Percentiles rank a stretch among this genome's conserved stretches.
phyloP scores from a whole-genome alignment of 805 yeast species.

The Yarrowia sp. region DNA sequence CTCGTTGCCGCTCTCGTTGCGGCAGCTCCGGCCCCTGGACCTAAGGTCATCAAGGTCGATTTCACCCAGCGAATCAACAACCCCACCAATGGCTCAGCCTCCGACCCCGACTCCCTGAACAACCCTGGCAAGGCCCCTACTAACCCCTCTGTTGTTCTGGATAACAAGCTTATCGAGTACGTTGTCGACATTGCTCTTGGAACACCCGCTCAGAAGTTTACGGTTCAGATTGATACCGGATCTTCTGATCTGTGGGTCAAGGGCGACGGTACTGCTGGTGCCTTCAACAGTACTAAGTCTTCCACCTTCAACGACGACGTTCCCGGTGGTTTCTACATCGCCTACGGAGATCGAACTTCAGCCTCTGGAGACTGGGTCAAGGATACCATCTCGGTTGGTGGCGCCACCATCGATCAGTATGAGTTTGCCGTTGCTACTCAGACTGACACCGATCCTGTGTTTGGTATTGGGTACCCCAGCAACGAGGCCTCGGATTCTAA shows the following conservation, averaged over 20 bases:
- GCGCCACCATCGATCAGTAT: conserved; percentile 53
- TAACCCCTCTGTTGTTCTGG: not conserved
- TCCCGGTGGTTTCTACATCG: conserved; percentile 43
- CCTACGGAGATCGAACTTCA: conserved; percentile 50
- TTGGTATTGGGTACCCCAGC: conserved; percentile 42
- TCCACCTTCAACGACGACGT: conserved; percentile 43
- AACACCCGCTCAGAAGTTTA: conserved; percentile 60
- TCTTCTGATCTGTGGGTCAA: conserved; percentile 71
- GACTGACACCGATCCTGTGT: conserved; percentile 37
- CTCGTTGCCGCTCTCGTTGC: not conserved
- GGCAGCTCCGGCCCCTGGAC: not conserved
- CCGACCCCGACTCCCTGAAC: not conserved
- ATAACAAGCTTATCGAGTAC: conserved; percentile 11
- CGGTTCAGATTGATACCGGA: conserved; percentile 70
- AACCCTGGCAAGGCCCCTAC: not conserved
- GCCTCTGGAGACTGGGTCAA: conserved; percentile 62
- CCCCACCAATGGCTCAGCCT: not conserved
- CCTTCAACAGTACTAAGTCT: conserved; percentile 39
- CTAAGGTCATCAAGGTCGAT: not conserved
- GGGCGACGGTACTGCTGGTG: conserved; percentile 9
- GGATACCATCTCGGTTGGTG: conserved; percentile 62
- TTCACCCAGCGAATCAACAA: not conserved
- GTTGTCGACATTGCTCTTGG: conserved; percentile 54
- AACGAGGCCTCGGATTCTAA: not conserved
- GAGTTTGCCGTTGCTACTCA: conserved; percentile 40